phyloP scores from a whole-genome alignment of 2,329 filamentous ascomycete genomes.

The Epichloe sp. region DNA sequence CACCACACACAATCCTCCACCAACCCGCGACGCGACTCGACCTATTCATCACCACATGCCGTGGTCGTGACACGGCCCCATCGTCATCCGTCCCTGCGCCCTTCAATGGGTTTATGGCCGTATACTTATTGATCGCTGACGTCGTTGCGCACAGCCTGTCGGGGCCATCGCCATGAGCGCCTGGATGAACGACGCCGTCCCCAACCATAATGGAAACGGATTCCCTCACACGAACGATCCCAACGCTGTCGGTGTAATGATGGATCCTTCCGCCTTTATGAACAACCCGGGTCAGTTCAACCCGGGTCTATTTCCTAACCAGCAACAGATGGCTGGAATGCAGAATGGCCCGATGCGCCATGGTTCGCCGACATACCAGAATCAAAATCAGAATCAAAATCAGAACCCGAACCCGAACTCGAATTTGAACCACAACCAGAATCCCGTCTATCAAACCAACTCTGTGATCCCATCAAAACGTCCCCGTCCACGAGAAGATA shows the following conservation, averaged over 20 bases:
- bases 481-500: constrained; percentile 69
- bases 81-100: constrained; percentile 26
- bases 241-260: constrained; percentile 43
- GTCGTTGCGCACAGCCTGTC: constrained; percentile 29
- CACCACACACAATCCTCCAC: constrained; percentile 20
- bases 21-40: constrained; percentile 30
- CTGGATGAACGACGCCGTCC: constrained; percentile 60
- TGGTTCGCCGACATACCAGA: constrained; percentile 63
- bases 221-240: constrained; percentile 53
- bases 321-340: constrained; percentile 46
- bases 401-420: neutral
- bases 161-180: constrained; percentile 49
- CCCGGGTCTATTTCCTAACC: constrained; percentile 42
- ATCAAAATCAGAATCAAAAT: constrained; percentile 17
- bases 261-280: constrained; percentile 54
- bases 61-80: constrained; percentile 34
- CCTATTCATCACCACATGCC: constrained; percentile 23
- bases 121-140: constrained; percentile 32
- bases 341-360: constrained; percentile 78
- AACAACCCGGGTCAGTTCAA: constrained; percentile 47
- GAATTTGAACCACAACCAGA: constrained; percentile 7
- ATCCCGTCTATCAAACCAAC: constrained; percentile 67
- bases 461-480: constrained; percentile 84
- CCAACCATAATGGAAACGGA: constrained; percentile 58
- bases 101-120: constrained; percentile 27